phyloP scores from a whole-genome alignment of 495 filamentous ascomycete species.

The Penicillium ochrochloron region DNA sequence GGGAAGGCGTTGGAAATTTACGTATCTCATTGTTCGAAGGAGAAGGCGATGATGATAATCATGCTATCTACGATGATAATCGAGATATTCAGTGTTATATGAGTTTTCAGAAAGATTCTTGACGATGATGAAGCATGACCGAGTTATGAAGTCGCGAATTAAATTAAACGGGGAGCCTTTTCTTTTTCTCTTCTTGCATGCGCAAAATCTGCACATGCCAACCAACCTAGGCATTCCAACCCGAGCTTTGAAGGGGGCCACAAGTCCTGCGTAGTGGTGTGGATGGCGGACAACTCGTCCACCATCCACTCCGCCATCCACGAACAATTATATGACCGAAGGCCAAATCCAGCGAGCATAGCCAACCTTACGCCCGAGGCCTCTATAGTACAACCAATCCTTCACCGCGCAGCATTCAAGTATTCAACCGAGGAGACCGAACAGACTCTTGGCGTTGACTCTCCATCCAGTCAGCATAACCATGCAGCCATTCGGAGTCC shows the following conservation, averaged over 20 bases:
- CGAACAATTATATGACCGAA: not conserved
- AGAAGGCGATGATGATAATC: not conserved
- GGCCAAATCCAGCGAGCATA: constrained; percentile 19
- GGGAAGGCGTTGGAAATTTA: not conserved
- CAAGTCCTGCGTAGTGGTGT: not conserved
- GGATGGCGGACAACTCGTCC: not conserved
- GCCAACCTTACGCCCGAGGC: not conserved
- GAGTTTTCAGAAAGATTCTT: no score
- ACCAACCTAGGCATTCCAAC: constrained; percentile 18
- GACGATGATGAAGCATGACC: not conserved
- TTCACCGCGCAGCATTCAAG: not conserved
- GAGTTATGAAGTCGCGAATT: not conserved
- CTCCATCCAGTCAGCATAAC: constrained; percentile 16
- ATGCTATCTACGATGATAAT: not conserved
- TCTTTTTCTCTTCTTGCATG: not conserved
- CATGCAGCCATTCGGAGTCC: constrained; percentile 7
- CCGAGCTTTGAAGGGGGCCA: constrained; percentile 11
- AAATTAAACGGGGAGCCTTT: not conserved
- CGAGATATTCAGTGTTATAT: no score
- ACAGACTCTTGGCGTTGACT: constrained; percentile 23
- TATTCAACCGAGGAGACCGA: not conserved
- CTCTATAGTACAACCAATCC: not conserved
- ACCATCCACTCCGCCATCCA: not conserved
- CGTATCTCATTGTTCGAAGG: not conserved
- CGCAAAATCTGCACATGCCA: constrained; percentile 28